Percentiles rank a stretch among this genome's conserved stretches.
Conservation (phyloP, 495 filamentous ascomycete species). For the Penicillium flavigenum region DNA sequence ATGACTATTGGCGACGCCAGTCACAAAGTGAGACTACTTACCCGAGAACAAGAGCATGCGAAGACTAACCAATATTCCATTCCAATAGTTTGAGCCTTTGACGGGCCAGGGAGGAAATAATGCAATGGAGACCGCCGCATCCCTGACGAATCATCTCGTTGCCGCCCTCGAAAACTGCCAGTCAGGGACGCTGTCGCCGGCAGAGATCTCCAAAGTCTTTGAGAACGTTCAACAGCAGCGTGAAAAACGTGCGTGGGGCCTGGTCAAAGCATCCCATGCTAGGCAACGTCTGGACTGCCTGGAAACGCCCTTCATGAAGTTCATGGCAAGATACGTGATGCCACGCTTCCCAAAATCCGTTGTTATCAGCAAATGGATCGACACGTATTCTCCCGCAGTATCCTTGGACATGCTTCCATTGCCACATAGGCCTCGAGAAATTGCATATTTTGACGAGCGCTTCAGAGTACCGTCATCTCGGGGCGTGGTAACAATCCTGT, state of each 20-base stretch:
- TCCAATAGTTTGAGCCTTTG: constrained; percentile 22
- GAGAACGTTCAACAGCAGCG: constrained; percentile 19
- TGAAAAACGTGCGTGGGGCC: constrained; percentile 7
- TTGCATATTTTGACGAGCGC: constrained; percentile 19
- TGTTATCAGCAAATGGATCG: constrained; percentile 4
- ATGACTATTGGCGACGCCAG: constrained; percentile 30
- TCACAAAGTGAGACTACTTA: constrained; percentile 24
- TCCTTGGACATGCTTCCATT: constrained; percentile 22
- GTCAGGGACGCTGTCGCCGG: constrained; percentile 3
- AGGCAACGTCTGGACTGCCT: constrained; percentile 23
- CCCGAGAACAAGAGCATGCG: not conserved
- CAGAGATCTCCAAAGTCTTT: constrained; percentile 16
- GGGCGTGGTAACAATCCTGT: not conserved
- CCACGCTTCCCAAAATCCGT: constrained; percentile 6
- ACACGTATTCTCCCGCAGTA: constrained; percentile 10
- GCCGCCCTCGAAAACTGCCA: not conserved
- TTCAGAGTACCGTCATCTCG: constrained; percentile 8
- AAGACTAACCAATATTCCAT: not conserved
- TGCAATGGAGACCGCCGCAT: constrained; percentile 43
- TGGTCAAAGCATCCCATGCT: constrained; percentile 17
- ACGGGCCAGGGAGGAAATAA: constrained; percentile 36
- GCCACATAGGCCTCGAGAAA: constrained; percentile 5
- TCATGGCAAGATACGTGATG: constrained; percentile 12
- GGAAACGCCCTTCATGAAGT: constrained; percentile 18
- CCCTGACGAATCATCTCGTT: constrained; percentile 32